Evolutionary conservation across 2,329 filamentous ascomycete species (phyloP).

Genomic region (Aureobasidium melanogenum): DNA sequence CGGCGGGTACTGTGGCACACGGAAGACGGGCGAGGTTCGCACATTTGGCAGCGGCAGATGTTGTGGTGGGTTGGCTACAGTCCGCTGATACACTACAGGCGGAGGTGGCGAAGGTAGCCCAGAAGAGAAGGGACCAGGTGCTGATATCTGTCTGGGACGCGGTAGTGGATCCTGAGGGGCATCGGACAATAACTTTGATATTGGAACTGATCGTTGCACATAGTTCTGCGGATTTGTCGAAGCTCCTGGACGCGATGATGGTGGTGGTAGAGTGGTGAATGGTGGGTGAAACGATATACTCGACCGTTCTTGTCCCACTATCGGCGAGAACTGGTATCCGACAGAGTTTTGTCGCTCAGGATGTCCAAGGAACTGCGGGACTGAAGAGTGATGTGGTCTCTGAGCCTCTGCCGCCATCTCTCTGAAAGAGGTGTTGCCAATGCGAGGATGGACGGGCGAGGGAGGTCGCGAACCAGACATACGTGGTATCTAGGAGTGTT

Average conservation of each 20-base stretch:
- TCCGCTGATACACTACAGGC: constrained; percentile 7
- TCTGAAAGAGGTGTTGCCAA: constrained; percentile 23
- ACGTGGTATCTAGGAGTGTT: constrained; percentile 5
- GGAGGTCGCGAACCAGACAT: constrained; percentile 25
- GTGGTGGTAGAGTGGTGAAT: constrained; percentile 4
- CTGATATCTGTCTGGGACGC: constrained; percentile 6
- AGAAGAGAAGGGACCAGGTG: background rate
- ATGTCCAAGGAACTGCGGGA: constrained; percentile 31
- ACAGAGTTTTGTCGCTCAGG: constrained; percentile 21
- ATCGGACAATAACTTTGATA: constrained; percentile 6
- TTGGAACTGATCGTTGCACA: constrained; percentile 7
- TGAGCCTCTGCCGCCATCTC: constrained; percentile 39
- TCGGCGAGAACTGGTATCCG: background rate
- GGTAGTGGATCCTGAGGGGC: constrained; percentile 1
- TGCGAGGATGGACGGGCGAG: constrained; percentile 34
- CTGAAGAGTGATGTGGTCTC: constrained; percentile 32
- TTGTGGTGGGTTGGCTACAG: constrained; percentile 12
- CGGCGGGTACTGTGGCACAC: constrained; percentile 8
- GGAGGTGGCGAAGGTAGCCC: constrained; percentile 4
- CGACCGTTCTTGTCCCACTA: background rate
- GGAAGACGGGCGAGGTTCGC: constrained; percentile 10
- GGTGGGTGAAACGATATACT: constrained; percentile 1
- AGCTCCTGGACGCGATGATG: background rate
- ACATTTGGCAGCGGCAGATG: constrained; percentile 9
- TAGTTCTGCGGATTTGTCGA: constrained; percentile 6